phyloP scores from a whole-genome alignment of 768 basidiomycete species.

The Rhizopogon vinicolor region DNA sequence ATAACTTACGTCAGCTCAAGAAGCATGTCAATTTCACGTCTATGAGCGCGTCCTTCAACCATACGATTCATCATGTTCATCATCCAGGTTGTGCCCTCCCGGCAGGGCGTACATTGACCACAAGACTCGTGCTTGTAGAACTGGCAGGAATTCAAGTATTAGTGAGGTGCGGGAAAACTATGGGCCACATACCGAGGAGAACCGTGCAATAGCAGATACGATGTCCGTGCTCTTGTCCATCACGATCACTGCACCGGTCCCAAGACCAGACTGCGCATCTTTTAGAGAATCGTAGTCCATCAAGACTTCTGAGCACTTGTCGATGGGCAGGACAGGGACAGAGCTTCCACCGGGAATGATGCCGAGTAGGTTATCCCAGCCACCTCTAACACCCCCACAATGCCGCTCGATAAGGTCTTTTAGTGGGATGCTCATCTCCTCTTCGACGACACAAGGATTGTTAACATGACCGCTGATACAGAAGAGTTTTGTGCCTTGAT shows the following conservation, averaged over 20 bases:
- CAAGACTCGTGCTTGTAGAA: conserved; percentile 99
- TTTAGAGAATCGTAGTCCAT: conserved; percentile 99
- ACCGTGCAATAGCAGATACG: conserved; percentile 89
- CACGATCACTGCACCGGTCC: conserved; percentile 97
- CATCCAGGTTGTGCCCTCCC: conserved; percentile 98
- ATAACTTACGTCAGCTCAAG: conserved; percentile 80
- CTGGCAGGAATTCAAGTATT: conserved; percentile 27
- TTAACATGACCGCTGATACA: conserved; percentile 98
- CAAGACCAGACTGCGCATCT: conserved; percentile 93
- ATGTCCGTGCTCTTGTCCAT: conserved; percentile 99
- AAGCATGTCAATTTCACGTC: conserved; percentile 97
- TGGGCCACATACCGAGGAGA: conserved; percentile 56
- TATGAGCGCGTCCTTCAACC: conserved; percentile 86
- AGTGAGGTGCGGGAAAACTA: background rate
- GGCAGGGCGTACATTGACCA: conserved; percentile 93
- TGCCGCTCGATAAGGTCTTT: conserved; percentile 95
- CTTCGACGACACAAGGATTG: conserved; percentile 96
- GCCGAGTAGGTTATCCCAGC: conserved; percentile 97
- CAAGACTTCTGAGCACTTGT: conserved; percentile 81
- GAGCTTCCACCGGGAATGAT: conserved; percentile 95
- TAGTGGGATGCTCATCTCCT: conserved; percentile 98
- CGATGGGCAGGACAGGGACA: conserved; percentile 86
- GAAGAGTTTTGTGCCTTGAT: conserved; percentile 95
- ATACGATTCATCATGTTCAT: conserved; percentile 99
- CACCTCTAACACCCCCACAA: conserved; percentile 90